Evolutionary conservation across 768 basidiomycete species (phyloP), one percentile per base, ranked within the genome.

Genomic region (Solioccasus polychromus): DNA sequence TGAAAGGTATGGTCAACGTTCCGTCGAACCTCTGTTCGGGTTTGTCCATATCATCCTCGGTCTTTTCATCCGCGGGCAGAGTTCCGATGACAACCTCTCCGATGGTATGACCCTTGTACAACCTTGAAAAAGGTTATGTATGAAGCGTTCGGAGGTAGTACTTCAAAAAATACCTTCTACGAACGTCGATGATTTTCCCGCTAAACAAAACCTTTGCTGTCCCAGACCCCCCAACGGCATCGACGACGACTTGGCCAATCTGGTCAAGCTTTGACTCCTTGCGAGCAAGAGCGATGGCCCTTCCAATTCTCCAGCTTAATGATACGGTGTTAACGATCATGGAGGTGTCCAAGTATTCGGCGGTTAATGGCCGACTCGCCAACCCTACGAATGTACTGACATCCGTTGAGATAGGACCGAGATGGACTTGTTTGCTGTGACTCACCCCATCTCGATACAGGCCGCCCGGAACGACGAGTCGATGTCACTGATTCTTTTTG

Each of bases 281-380:
- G 36, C 77, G 69, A 45, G 76, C 74, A 4, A 75, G 68, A 6
- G 75, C 72, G 14, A 83, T 72, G 1, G 80, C 80, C 24, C 78
- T 68, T 8, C 83, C 83, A 18, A 85, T 73, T 36, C 77, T 66
- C 83, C 83, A 85, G 8, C 77, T 75, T 58, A 79, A 70, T 18
- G 80, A 83, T 10, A 80, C 71, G 22, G 76, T 79, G 34, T 74
- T 76, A 3, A 71, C 66, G 14, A 80, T 69, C 29, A 80, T 71
- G 28, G 64, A 71, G 25, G 63, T 53, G 22, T 68, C 58, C 14
- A 69, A 60, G 19, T 72, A 59, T 29, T 57, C 55, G 14, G 67
- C 66, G 2, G 59, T 58, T 4, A 77, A 51, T 5, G 79, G 77
- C 6, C 71, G 60, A 17, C 57, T 63, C 26, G 72, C 75, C 15